These are phyloP conservation scores for Akanthomyces uredinophilus DNA, from an alignment of 2,329 filamentous ascomycete species.

Conservation along the genomic window DNA sequence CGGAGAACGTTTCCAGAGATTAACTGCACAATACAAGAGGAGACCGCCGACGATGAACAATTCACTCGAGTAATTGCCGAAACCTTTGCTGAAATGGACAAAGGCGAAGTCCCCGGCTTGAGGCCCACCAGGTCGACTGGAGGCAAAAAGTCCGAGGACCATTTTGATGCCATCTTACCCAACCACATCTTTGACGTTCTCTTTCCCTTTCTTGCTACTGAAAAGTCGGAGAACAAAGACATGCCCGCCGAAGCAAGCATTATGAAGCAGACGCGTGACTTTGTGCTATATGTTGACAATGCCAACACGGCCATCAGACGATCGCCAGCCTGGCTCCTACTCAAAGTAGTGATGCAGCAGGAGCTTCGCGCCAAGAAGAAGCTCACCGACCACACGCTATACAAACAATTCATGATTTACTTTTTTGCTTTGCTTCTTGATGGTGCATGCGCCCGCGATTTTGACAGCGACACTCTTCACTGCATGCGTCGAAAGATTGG, in stretches of 20 bases:
- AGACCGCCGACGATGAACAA: neutral
- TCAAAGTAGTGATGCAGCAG: conserved; percentile 44
- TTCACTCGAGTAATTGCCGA: neutral
- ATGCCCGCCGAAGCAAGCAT: too few species aligned
- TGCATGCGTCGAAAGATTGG: conserved; percentile 40
- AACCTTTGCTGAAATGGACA: neutral
- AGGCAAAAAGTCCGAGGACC: neutral
- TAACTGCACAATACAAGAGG: neutral
- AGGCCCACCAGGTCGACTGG: neutral
- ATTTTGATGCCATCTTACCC: neutral
- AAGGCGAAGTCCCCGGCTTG: neutral
- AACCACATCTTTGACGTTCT: neutral
- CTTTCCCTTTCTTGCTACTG: too few species aligned
- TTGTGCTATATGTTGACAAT: too few species aligned
- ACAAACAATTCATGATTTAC: conserved; percentile 49
- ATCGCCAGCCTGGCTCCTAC: conserved; percentile 48
- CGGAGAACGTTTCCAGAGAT: conserved; percentile 4
- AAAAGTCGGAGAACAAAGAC: too few species aligned
- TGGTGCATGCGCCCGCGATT: conserved; percentile 6
- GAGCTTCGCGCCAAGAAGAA: conserved; percentile 9
- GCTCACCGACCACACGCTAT: conserved; percentile 22
- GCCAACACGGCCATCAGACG: conserved; percentile 23
- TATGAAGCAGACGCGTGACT: conserved; percentile 7
- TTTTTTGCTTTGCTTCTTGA: conserved; percentile 35
- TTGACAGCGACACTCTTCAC: conserved; percentile 28